Percentiles rank a stretch among this genome's conserved stretches.
Conservation (phyloP, 1,139 yeast genomes). For the Geotrichum phurueaensis region DNA sequence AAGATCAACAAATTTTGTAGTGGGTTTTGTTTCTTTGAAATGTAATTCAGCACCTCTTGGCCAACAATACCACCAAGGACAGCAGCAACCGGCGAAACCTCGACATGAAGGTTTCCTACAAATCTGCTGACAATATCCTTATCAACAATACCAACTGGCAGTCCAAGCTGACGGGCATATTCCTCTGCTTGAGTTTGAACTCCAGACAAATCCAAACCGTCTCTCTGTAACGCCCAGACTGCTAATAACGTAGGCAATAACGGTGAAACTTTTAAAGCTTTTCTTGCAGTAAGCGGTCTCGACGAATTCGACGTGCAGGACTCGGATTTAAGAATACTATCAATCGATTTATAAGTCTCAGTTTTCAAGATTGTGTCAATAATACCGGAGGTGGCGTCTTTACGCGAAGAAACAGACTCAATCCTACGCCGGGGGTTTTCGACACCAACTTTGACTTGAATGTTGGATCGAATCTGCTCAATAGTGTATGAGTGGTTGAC, state of each 20-base stretch:
- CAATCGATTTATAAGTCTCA: conserved; percentile 47
- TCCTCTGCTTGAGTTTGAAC: conserved; percentile 32
- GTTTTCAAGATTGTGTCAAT: conserved; percentile 51
- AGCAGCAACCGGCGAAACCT: conserved; percentile 81
- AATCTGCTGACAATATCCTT: conserved; percentile 27
- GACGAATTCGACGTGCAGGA: conserved; percentile 1
- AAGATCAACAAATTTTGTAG: conserved; percentile 72
- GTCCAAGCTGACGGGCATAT: conserved; percentile 39
- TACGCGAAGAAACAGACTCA: conserved; percentile 40
- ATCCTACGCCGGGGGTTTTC: conserved; percentile 51
- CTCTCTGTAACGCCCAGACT: conserved; percentile 36
- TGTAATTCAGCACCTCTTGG: conserved; percentile 81
- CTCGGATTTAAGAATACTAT: conserved; percentile 32
- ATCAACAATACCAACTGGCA: conserved; percentile 38
- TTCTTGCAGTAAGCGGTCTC: conserved; percentile 43
- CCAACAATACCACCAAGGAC: conserved; percentile 84
- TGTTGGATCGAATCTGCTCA: background rate
- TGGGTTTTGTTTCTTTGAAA: conserved; percentile 74
- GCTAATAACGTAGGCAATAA: conserved; percentile 60
- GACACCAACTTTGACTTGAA: conserved; percentile 42
- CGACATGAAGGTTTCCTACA: conserved; percentile 44
- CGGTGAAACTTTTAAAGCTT: conserved; percentile 52
- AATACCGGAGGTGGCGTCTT: conserved; percentile 39
- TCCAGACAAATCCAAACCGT: conserved; percentile 21
- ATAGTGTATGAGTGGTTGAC: conserved; percentile 45